Evolutionary conservation across 129 eudicot genomes (phyloP), one percentile per base, ranked within the genome.

Genomic region (Oenanthe sinensis): DNA sequence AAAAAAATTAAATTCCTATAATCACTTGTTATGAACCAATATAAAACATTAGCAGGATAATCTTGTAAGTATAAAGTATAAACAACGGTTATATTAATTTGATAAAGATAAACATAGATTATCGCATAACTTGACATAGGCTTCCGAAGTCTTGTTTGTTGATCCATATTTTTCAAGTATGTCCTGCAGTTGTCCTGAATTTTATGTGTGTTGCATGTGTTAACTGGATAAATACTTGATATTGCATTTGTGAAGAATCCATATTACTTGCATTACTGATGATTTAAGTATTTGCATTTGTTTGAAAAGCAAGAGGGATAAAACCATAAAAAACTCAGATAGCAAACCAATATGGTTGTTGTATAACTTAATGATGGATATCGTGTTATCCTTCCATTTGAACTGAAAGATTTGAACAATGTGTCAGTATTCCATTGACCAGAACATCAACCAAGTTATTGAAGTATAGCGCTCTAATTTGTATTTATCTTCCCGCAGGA

Each of bases 401-500:
- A 6, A 19, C 9, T 54, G 26, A 54, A 54, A 54, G 62, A 54
- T 10, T 20, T 20, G 11, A 54, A 54, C 62, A 54, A 33, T 33
- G 3, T 54, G 26, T 54, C n/a, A n/a, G n/a, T n/a, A n/a, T n/a
- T 54, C n/a, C 24, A 19, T 16, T 16, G 16, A 3, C 14, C 54
- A 14, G 13, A 47, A 17, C 58, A 52, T 54, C 37, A 26, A 26
- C 14, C 37, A n/a, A 62, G 70, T n/a, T n/a, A 60, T 60, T 5
- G 16, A 22, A 36, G 60, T 52, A 19, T 52, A 5, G 10, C 11
- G 20, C 26, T 58, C 65, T 58, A 58, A 22, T 30, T 5, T 14
- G 72, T 28, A 67, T 45, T 0, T 45, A 44, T 13, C 30, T 4
- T 44, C 40, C 55, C 79, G 80, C 76, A 91, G 98, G 98, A 95